These are phyloP conservation scores for Austroboletus novae-zelandiae DNA, from an alignment of 1,284 basidiomycete genomes.

Conservation along the genomic window DNA sequence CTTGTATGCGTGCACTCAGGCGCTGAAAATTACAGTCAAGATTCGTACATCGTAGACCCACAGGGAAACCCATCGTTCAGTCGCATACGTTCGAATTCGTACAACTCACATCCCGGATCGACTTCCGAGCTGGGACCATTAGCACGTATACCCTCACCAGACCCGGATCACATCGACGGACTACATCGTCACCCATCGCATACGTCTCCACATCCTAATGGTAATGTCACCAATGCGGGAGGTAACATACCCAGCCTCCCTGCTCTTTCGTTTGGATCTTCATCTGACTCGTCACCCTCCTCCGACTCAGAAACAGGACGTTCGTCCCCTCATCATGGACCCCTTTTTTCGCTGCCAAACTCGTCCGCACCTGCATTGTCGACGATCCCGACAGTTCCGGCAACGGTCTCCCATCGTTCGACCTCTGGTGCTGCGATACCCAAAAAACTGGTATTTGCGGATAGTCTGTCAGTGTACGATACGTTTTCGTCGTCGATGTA, in stretches of 20 bases:
- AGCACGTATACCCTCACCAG: conserved; percentile 73
- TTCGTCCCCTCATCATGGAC: conserved; percentile 29
- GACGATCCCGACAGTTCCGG: conserved; percentile 45
- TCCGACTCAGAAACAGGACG: conserved; percentile 29
- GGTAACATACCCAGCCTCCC: conserved; percentile 25
- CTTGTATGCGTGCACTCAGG: conserved; percentile 38
- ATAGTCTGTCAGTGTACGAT: conserved; percentile 90
- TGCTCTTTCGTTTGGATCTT: conserved; percentile 20
- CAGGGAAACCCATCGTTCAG: conserved; percentile 41
- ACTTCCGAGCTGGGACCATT: conserved; percentile 65
- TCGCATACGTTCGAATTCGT: conserved; percentile 75
- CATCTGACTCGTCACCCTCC: conserved; percentile 24
- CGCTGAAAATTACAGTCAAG: conserved; percentile 62
- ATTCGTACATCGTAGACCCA: conserved; percentile 45
- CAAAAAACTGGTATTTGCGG: conserved; percentile 85
- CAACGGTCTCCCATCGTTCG: conserved; percentile 58
- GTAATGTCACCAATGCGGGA: conserved; percentile 35
- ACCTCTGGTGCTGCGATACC: conserved; percentile 63
- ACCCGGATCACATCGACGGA: conserved; percentile 85
- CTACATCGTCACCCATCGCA: conserved; percentile 64
- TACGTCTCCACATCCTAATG: conserved; percentile 38
- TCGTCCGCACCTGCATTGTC: conserved; percentile 88
- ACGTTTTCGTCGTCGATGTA: conserved; percentile 92
- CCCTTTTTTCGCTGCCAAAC: conserved; percentile 75
- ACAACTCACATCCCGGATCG: conserved; percentile 58